Evolutionary conservation across 2,329 filamentous ascomycete species (phyloP), one percentile per base, ranked within the genome.

Genomic region (Apiospora koreana): DNA sequence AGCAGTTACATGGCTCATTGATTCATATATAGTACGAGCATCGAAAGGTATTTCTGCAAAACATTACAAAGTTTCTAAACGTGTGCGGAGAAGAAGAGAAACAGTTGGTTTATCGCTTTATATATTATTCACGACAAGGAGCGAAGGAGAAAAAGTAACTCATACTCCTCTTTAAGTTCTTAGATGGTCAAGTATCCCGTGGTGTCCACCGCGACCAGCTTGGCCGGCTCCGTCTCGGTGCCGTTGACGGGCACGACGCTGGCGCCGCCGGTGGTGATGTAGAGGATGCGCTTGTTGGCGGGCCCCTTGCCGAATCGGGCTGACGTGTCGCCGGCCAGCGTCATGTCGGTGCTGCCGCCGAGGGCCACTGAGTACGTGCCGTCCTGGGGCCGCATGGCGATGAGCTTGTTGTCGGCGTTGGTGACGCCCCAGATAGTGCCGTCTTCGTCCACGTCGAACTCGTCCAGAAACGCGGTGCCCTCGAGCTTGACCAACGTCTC

Each of bases 161-260:
- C 8, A 8, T 41, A 41, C 9, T 41, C 14, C 12, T 43, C 1
- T 43, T 43, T 3, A 35, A 35, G n/a, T 41, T 10, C 16, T 16
- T 43, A 43, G 41, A 43, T 43, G 10, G 2, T n/a, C 38, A 43
- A 23, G 64, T 66, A 66, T 18, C 68, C 68, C 21, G 43, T n/a
- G 35, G 73, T 72, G 28, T 77, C 74, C 25, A 79, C 58, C 35
- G 78, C 76, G 6, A 78, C 74, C 14, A 79, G 69, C 71, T 78
- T 77, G 1, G 73, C 77, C 7, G 74, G 74, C 70, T 77, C 77
- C 0, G 64, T 71, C 12, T 72, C 38, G 10, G 72, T 74, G 2
- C 76, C 74, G 69, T 75, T 74, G 38, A 75, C 70, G 16, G 75
- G 74, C 6, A 46, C 71, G 18, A 62, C 62, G 0, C 73, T 21